Conservation (phyloP, 2,329 filamentous ascomycete genomes). For the Ceratocystis albifundus region DNA sequence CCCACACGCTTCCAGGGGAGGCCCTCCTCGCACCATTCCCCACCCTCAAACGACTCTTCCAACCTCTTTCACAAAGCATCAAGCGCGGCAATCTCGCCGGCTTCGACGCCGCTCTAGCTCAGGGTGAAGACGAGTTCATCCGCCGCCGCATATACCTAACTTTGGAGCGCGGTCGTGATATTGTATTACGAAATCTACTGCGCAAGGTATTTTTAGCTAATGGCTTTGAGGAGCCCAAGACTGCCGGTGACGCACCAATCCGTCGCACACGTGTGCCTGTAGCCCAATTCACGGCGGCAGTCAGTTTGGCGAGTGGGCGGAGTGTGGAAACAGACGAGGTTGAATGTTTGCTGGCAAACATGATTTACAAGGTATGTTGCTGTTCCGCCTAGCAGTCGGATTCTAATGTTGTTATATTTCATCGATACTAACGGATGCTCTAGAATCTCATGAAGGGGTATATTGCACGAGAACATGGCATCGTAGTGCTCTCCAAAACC, state of each 20-base stretch:
- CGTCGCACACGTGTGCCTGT: slow-evolving; percentile 70
- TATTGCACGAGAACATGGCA: slow-evolving; percentile 79
- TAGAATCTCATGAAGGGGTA: slow-evolving; percentile 96
- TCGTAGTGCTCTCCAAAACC: slow-evolving; percentile 84
- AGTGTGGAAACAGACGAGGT: slow-evolving; percentile 79
- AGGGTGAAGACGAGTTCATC: slow-evolving; percentile 84
- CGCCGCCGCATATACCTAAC: slow-evolving; percentile 89
- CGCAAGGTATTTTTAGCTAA: slow-evolving; percentile 81
- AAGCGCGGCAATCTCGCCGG: slow-evolving; percentile 68
- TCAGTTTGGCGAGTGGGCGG: slow-evolving; percentile 59
- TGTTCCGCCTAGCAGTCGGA: background rate
- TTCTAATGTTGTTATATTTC: too few species aligned
- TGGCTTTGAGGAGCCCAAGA: slow-evolving; percentile 68
- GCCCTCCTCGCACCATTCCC: slow-evolving; percentile 64
- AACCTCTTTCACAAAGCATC: slow-evolving; percentile 67
- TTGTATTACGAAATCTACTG: slow-evolving; percentile 80
- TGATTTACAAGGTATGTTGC: slow-evolving; percentile 83
- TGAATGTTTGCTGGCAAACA: slow-evolving; percentile 86
- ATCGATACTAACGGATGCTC: background rate
- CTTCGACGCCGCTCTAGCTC: slow-evolving; percentile 71
- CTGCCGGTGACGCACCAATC: slow-evolving; percentile 51
- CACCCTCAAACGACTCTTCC: slow-evolving; percentile 63
- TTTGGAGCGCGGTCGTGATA: slow-evolving; percentile 80
- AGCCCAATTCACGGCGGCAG: slow-evolving; percentile 71
- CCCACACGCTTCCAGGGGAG: slow-evolving; percentile 66